Evolutionary conservation across 2,329 filamentous ascomycete genomes (phyloP).

Genomic region (Aureobasidium namibiae): DNA sequence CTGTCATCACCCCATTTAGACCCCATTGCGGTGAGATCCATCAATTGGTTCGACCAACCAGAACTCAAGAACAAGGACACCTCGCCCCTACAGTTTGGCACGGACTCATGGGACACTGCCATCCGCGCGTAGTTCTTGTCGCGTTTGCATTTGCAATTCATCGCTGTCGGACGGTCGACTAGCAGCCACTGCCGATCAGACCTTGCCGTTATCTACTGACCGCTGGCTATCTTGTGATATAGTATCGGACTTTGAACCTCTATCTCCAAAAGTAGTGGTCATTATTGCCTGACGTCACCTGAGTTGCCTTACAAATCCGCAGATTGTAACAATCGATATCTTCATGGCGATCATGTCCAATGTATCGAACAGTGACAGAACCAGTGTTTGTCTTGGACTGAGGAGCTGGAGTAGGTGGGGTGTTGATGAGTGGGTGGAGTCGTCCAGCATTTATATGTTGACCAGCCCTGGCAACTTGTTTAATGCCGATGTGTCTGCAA

Average conservation of each 20-base stretch:
- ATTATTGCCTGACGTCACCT: neutral
- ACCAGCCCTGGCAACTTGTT: neutral
- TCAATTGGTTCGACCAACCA: conserved; percentile 5
- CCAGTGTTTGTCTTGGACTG: neutral
- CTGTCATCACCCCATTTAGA: conserved; percentile 10
- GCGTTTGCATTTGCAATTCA: neutral
- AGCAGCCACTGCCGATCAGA: neutral
- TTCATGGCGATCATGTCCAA: too few relatives aligned
- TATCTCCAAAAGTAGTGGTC: neutral
- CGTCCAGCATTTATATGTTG: neutral
- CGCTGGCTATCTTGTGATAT: neutral
- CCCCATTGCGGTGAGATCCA: neutral
- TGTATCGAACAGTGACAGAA: neutral
- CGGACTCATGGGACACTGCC: neutral
- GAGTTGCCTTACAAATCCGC: neutral
- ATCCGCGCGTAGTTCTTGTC: neutral
- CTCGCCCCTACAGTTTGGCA: neutral
- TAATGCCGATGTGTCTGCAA: neutral
- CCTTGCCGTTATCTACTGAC: neutral
- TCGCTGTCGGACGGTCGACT: neutral
- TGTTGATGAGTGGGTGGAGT: neutral
- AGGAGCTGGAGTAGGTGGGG: too few relatives aligned
- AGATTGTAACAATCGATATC: neutral
- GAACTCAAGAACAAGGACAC: neutral
- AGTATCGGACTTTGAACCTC: too few relatives aligned